Conservation (phyloP, 2,329 filamentous ascomycete genomes). For the Xylaria sp. region DNA sequence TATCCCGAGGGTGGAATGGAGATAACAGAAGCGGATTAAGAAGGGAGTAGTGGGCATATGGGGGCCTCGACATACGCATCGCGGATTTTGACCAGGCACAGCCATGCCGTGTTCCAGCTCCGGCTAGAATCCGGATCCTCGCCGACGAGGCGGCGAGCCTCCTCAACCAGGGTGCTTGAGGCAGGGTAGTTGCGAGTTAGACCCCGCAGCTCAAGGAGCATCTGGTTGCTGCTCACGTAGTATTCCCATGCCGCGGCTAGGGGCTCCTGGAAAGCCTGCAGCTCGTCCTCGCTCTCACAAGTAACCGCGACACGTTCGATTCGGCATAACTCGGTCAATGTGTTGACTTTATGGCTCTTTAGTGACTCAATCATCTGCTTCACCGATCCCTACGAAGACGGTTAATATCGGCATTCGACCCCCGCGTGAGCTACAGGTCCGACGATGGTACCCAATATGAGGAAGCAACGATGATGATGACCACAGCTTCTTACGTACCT, state of each 20-base stretch:
- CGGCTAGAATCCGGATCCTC: slow-evolving; percentile 72
- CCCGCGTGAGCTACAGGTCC: neutral
- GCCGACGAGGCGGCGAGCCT: slow-evolving; percentile 71
- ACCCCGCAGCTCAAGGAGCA: slow-evolving; percentile 75
- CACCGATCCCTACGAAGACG: slow-evolving; percentile 47
- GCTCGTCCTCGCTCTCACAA: slow-evolving; percentile 67
- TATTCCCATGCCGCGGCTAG: slow-evolving; percentile 78
- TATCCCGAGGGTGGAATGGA: neutral
- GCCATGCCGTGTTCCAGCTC: slow-evolving; percentile 82
- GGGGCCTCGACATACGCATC: slow-evolving; percentile 63
- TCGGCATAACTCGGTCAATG: slow-evolving; percentile 75
- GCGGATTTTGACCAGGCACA: slow-evolving; percentile 73
- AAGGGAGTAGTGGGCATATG: neutral
- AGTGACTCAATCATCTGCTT: slow-evolving; percentile 71
- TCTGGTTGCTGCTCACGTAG: slow-evolving; percentile 76
- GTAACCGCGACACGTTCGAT: slow-evolving; percentile 73
- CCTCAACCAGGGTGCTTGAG: slow-evolving; percentile 70
- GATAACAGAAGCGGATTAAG: neutral
- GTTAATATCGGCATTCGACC: slow-evolving; percentile 8
- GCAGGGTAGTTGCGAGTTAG: slow-evolving; percentile 75
- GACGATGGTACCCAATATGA: neutral
- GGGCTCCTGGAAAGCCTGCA: slow-evolving; percentile 66
- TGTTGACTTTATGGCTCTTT: slow-evolving; percentile 75
- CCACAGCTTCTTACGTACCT: slow-evolving; percentile 21
- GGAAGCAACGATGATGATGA: neutral